Base-by-base conservation (phyloP, 495 filamentous ascomycete species). In the Sabuloglossum arenarium region DNA sequence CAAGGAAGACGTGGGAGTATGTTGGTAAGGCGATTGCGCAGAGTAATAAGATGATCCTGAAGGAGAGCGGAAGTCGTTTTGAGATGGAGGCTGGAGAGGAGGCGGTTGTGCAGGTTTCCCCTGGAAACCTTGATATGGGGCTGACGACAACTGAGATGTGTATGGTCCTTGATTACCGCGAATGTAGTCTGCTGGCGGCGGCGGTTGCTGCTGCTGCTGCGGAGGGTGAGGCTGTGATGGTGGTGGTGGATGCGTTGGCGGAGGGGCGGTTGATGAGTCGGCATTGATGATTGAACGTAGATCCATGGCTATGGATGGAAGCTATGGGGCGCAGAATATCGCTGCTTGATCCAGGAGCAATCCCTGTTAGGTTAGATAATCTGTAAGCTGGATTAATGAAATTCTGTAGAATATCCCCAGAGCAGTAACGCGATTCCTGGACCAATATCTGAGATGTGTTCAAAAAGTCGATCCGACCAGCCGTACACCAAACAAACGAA, bases 201-300 rank as follows among this genome's bases (percentile, higher is more conserved):
- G 31, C 30, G 24, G 14, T 16, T 54, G 53, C 31, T 27, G 24
- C 53, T 43, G 53, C 10, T 54, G 53, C 30, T 37, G 53, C 14
- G 37, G 53, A 37, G 39, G 27, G 39, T 51, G 54, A 43, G 30
- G 25, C 39, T 49, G 63, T 55, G 47, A 58, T 31, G 56, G 57
- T 56, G 60, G 60, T 52, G 55, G 69, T 45, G 45, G 59, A 12
- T 61, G 65, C 14, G 62, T 59, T 37, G 62, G 61, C 28, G 61
- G 65, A 34, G 30, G 12, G 54, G 11, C 61, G 56, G 55, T 61
- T 66, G 58, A 64, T 66, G 66, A 66, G 59, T 71, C 67, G 19
- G 66, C 69, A 67, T 78, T 79, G 56, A 80, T 66, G 64, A 80
- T 76, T 19, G 69, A 70, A 62, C 70, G 65, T 57, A 80, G 66